phyloP scores from a whole-genome alignment of 306 rosid species.

The Bauhinia variegata region DNA sequence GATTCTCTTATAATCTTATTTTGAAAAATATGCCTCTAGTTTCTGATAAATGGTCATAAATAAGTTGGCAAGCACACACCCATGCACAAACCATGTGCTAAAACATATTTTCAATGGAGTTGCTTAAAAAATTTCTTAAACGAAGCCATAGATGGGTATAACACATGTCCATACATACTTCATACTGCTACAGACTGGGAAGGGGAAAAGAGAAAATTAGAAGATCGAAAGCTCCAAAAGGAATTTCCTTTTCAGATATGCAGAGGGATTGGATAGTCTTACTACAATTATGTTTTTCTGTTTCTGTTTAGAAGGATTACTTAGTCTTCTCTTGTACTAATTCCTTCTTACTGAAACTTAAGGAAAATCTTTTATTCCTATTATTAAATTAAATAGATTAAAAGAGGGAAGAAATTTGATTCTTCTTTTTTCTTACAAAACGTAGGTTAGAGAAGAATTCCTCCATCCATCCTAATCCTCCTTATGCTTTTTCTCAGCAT shows the following conservation, averaged over 20 bases:
- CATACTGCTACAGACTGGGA: slow-evolving; percentile 6
- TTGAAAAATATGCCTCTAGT: slow-evolving; percentile 10
- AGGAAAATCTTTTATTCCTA: too few relatives aligned
- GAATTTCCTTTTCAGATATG: not conserved
- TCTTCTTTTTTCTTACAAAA: too few relatives aligned
- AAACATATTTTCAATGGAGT: slow-evolving; percentile 10
- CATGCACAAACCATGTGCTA: slow-evolving; percentile 8
- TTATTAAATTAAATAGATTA: too few relatives aligned
- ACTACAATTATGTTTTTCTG: too few relatives aligned
- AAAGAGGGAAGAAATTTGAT: too few relatives aligned
- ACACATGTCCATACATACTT: slow-evolving; percentile 20
- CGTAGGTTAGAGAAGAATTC: too few relatives aligned
- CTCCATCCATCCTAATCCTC: too few relatives aligned
- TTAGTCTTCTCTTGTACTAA: too few relatives aligned
- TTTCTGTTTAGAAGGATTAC: too few relatives aligned
- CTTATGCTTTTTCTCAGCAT: too few relatives aligned
- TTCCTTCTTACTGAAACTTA: too few relatives aligned
- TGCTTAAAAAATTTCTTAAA: slow-evolving; percentile 18
- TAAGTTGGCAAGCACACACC: slow-evolving; percentile 2
- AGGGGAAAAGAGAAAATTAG: slow-evolving; percentile 8
- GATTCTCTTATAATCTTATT: slow-evolving; percentile 33
- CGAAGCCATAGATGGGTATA: slow-evolving; percentile 21
- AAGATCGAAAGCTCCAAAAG: not conserved
- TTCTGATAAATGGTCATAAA: slow-evolving; percentile 17
- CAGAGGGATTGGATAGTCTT: not conserved